Evolutionary conservation across 2,329 filamentous ascomycete species (phyloP).

Genomic region (Phialophora macrospora): DNA sequence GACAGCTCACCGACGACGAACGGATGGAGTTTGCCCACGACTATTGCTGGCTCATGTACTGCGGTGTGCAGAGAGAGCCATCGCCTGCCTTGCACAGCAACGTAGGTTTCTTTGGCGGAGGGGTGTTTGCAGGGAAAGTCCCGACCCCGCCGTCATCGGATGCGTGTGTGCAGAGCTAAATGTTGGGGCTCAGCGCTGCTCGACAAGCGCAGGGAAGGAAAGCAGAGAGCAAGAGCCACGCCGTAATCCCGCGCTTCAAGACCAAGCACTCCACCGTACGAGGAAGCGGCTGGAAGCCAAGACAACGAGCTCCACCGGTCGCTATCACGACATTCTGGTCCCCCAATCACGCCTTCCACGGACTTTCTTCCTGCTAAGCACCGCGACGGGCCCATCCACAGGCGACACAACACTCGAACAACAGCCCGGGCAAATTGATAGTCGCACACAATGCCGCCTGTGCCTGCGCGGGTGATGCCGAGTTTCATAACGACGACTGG

Average conservation of each 20-base stretch:
- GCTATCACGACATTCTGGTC: not conserved
- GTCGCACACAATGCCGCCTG: conserved; percentile 7
- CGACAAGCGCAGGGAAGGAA: no score
- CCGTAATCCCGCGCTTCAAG: not conserved
- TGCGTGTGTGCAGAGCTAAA: no score
- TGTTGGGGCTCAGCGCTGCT: not conserved
- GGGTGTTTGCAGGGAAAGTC: no score
- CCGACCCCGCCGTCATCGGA: no score
- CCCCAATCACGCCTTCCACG: conserved; percentile 13
- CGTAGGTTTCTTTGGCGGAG: not conserved
- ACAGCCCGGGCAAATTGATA: not conserved
- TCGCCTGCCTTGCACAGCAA: not conserved
- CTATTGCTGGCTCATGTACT: not conserved
- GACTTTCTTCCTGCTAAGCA: conserved; percentile 12
- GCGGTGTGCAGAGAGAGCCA: not conserved
- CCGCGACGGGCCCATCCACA: not conserved
- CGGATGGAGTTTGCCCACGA: not conserved
- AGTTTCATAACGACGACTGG: not conserved
- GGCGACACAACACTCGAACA: conserved; percentile 10
- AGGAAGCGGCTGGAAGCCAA: not conserved
- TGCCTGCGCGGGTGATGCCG: not conserved
- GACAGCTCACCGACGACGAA: not conserved
- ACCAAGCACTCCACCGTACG: not conserved
- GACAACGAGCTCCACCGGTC: not conserved
- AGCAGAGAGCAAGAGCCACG: no score